phyloP scores from a whole-genome alignment of 257 asterid genomes.

The Ligustrum vulgare region DNA sequence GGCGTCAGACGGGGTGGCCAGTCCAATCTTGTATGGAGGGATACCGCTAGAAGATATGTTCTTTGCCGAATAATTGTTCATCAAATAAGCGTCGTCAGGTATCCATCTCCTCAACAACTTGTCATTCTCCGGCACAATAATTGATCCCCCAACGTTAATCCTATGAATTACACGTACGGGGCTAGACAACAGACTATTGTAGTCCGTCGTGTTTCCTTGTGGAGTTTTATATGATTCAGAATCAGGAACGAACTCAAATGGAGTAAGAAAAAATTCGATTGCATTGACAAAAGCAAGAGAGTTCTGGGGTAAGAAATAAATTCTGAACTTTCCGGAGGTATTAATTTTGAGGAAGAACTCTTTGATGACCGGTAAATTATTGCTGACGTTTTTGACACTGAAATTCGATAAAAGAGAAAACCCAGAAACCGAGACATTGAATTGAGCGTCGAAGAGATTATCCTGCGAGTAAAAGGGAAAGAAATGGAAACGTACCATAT shows the following conservation, averaged over 20 bases:
- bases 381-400: background rate
- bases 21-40: background rate
- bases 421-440: slow-evolving; percentile 40
- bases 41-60: background rate
- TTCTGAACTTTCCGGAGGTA: slow-evolving; percentile 25
- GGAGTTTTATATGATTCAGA: too few species aligned
- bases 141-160: slow-evolving; percentile 57
- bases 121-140: slow-evolving; percentile 31
- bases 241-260: slow-evolving; percentile 25
- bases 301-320: slow-evolving; percentile 37
- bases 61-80: background rate
- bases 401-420: slow-evolving; percentile 44
- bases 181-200: background rate
- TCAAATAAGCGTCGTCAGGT: slow-evolving; percentile 45
- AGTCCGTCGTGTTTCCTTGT: background rate
- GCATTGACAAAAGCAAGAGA: slow-evolving; percentile 58
- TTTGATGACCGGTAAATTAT: slow-evolving; percentile 26
- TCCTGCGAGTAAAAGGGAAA: slow-evolving; percentile 22
- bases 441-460: slow-evolving; percentile 29
- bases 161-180: slow-evolving; percentile 41
- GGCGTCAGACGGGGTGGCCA: slow-evolving; percentile 36
- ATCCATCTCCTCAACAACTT: slow-evolving; percentile 50
- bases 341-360: slow-evolving; percentile 41
- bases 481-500: slow-evolving; percentile 50
- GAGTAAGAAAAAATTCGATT: slow-evolving; percentile 52